Percentiles rank a stretch among this genome's conserved stretches.
phyloP scores from a whole-genome alignment of 495 filamentous ascomycete genomes.

The Thozetella sp. region DNA sequence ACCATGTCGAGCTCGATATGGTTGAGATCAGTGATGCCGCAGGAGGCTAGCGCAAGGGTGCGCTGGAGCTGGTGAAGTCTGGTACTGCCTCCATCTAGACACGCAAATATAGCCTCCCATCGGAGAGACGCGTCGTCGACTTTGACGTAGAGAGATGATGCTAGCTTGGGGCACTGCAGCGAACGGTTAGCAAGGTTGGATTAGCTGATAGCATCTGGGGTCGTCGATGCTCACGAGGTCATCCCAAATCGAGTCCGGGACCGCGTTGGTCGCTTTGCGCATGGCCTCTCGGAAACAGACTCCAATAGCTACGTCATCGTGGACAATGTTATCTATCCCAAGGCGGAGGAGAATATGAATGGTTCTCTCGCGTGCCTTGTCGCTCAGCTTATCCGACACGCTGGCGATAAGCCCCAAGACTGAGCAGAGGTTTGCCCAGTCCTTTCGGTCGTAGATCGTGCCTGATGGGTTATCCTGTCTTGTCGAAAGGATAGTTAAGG shows the following conservation, averaged over 20 bases:
- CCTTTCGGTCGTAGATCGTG: constrained; percentile 25
- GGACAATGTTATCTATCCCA: constrained; percentile 53
- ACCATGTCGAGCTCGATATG: constrained; percentile 52
- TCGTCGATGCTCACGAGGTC: constrained; percentile 17
- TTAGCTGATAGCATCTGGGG: constrained; percentile 1
- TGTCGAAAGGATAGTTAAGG: background rate
- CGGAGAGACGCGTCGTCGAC: constrained; percentile 55
- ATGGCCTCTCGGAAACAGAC: constrained; percentile 23
- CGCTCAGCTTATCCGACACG: constrained; percentile 20
- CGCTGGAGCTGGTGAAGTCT: constrained; percentile 64
- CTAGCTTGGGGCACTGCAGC: constrained; percentile 53
- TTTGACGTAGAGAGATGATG: constrained; percentile 50
- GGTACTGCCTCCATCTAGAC: constrained; percentile 54
- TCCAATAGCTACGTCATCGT: constrained; percentile 28
- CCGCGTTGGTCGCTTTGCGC: constrained; percentile 5
- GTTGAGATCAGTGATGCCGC: constrained; percentile 50
- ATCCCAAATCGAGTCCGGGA: constrained; percentile 21
- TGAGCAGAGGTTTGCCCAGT: constrained; percentile 32
- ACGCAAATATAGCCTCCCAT: constrained; percentile 48
- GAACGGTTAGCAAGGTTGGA: constrained; percentile 22
- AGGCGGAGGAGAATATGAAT: constrained; percentile 47
- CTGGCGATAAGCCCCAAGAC: constrained; percentile 31
- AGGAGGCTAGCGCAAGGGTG: constrained; percentile 72
- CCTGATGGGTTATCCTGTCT: constrained; percentile 9
- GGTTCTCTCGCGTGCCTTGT: constrained; percentile 20